Conservation (phyloP, 2,329 filamentous ascomycete species). For the Fusarium hainanense region DNA sequence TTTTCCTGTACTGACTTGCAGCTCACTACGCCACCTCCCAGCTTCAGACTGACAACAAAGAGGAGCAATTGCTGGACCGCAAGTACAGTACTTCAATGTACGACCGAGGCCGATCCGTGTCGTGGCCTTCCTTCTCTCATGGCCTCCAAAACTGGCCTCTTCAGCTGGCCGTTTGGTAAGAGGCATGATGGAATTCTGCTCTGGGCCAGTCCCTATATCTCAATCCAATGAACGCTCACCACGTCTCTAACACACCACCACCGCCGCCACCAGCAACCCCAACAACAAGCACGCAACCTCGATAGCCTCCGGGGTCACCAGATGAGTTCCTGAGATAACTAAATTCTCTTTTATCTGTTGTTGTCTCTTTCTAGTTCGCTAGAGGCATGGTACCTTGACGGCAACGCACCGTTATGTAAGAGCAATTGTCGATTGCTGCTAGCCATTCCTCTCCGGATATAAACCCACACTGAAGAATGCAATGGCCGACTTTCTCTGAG, state of each 20-base stretch:
- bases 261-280: conserved; percentile 42
- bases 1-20: conserved; percentile 16
- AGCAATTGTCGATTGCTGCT: conserved; percentile 4
- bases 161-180: conserved; percentile 18
- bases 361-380: conserved; percentile 14
- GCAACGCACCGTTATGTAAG: conserved; percentile 11
- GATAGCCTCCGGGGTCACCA: conserved; percentile 36
- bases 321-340: conserved; percentile 28
- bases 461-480: conserved; percentile 20
- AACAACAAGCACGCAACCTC: conserved; percentile 35
- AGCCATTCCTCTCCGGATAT: background rate
- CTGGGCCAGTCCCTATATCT: conserved; percentile 40
- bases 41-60: conserved; percentile 8
- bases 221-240: conserved; percentile 51
- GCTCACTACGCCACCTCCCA: conserved; percentile 6
- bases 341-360: conserved; percentile 10
- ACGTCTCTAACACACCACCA: conserved; percentile 52
- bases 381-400: conserved; percentile 1
- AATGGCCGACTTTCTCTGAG: conserved; percentile 41
- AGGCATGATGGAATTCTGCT: conserved; percentile 33
- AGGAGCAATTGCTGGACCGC: conserved; percentile 13
- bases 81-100: conserved; percentile 27
- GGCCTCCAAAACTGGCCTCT: conserved; percentile 14
- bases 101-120: conserved; percentile 23
- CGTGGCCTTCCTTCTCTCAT: conserved; percentile 15